These are phyloP conservation scores for Cyberlindnera xylosilytica DNA, from an alignment of 805 yeast species.

Conservation along the genomic window DNA sequence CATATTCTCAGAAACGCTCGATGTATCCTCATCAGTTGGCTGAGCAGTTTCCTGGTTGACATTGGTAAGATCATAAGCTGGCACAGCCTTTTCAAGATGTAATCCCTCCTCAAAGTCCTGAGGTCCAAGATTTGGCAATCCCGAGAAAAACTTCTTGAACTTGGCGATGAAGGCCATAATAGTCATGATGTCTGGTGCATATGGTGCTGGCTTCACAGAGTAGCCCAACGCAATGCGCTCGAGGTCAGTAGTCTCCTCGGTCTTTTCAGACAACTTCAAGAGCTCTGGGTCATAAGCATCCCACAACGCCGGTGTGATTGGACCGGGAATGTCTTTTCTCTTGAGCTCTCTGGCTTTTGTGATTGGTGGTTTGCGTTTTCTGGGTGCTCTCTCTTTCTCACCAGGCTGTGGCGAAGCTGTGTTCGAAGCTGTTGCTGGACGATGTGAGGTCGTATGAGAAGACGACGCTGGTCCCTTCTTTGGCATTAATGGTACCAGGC, in stretches of 20 bases:
- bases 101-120: constrained; percentile 28
- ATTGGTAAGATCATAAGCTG: constrained; percentile 9
- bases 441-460: neutral
- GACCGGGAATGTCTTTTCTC: constrained; percentile 25
- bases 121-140: constrained; percentile 22
- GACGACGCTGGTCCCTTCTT: neutral
- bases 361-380: constrained; percentile 9
- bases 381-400: neutral
- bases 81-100: constrained; percentile 11
- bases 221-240: constrained; percentile 25
- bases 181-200: constrained; percentile 22
- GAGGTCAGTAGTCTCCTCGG: constrained; percentile 4
- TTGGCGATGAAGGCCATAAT: constrained; percentile 23
- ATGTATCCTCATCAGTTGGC: constrained; percentile 1
- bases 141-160: constrained; percentile 19
- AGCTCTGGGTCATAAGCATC: constrained; percentile 16
- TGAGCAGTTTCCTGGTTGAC: constrained; percentile 12
- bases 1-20: constrained; percentile 19
- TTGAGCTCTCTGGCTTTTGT: constrained; percentile 13
- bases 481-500: constrained; percentile 13
- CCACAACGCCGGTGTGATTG: constrained; percentile 19
- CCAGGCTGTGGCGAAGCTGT: neutral
- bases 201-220: constrained; percentile 24
- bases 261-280: neutral
- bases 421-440: neutral